phyloP scores from a whole-genome alignment of 257 asterid species.

The Plectranthus barbatus region DNA sequence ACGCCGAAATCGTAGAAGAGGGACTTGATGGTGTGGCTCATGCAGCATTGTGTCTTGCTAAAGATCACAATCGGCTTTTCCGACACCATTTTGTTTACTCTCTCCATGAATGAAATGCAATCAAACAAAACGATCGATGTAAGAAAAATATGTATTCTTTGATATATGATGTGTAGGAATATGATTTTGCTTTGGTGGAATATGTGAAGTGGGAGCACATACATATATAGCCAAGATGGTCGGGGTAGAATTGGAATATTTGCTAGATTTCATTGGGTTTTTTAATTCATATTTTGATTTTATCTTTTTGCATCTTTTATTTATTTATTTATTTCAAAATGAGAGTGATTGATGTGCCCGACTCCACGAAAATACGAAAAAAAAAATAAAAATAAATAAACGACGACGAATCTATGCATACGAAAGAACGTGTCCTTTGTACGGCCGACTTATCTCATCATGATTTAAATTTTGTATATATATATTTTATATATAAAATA shows the following conservation, averaged over 20 bases:
- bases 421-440: slow-evolving; percentile 35
- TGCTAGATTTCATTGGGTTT: background rate
- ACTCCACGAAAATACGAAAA: background rate
- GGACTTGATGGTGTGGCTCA: slow-evolving; percentile 53
- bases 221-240: slow-evolving; percentile 25
- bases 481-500: too few species aligned
- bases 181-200: slow-evolving; percentile 27
- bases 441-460: slow-evolving; percentile 11
- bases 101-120: slow-evolving; percentile 42
- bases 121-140: background rate
- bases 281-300: background rate
- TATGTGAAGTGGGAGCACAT: slow-evolving; percentile 23
- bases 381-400: slow-evolving; percentile 6
- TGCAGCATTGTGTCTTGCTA: slow-evolving; percentile 64
- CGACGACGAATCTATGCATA: slow-evolving; percentile 71
- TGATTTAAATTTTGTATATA: slow-evolving; percentile 12
- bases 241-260: slow-evolving; percentile 15
- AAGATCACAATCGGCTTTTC: slow-evolving; percentile 74
- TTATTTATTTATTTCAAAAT: background rate
- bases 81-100: slow-evolving; percentile 48
- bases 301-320: background rate
- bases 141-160: background rate
- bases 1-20: slow-evolving; percentile 37
- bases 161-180: background rate
- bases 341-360: slow-evolving; percentile 29